Evolutionary conservation across 768 basidiomycete species (phyloP).

Genomic region (Lenzites betulinus): DNA sequence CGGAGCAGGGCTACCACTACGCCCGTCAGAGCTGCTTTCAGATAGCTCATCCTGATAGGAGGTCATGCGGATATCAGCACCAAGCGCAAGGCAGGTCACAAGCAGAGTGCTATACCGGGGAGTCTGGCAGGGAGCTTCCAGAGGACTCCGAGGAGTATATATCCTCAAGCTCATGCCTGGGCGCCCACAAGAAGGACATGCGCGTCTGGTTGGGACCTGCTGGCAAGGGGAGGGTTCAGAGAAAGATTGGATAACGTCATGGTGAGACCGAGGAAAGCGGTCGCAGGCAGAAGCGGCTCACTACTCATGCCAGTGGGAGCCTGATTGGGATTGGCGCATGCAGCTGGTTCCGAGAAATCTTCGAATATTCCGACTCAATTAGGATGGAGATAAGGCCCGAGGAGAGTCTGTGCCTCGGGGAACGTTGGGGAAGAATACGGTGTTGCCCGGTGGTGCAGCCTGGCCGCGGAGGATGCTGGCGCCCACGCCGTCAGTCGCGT

Average conservation of each 20-base stretch:
- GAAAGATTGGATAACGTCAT: constrained; percentile 14
- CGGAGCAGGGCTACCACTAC: constrained; percentile 31
- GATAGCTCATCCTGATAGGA: constrained; percentile 9
- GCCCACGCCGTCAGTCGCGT: neutral
- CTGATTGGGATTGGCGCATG: constrained; percentile 14
- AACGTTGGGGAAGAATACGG: neutral
- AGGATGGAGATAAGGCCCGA: constrained; percentile 18
- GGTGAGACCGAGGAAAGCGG: constrained; percentile 1
- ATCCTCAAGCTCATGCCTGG: constrained; percentile 1
- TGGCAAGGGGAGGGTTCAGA: neutral
- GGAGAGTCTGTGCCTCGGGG: constrained; percentile 5
- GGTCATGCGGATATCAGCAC: constrained; percentile 7
- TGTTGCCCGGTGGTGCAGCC: neutral
- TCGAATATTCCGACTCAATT: neutral
- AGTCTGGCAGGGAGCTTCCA: constrained; percentile 5
- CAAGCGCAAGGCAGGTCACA: neutral
- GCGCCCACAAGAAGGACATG: constrained; percentile 13
- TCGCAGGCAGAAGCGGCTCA: constrained; percentile 8
- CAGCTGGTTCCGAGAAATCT: constrained; percentile 5
- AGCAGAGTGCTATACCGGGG: constrained; percentile 9
- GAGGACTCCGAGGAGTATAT: constrained; percentile 18
- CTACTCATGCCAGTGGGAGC: constrained; percentile 6
- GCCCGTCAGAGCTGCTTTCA: constrained; percentile 19
- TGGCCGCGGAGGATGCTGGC: neutral
- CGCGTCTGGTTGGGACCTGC: constrained; percentile 6